Percentiles rank a stretch among this genome's conserved stretches.
These are phyloP conservation scores for Didymella pinodella DNA, from an alignment of 2,329 filamentous ascomycete species.

Conservation along the genomic window DNA sequence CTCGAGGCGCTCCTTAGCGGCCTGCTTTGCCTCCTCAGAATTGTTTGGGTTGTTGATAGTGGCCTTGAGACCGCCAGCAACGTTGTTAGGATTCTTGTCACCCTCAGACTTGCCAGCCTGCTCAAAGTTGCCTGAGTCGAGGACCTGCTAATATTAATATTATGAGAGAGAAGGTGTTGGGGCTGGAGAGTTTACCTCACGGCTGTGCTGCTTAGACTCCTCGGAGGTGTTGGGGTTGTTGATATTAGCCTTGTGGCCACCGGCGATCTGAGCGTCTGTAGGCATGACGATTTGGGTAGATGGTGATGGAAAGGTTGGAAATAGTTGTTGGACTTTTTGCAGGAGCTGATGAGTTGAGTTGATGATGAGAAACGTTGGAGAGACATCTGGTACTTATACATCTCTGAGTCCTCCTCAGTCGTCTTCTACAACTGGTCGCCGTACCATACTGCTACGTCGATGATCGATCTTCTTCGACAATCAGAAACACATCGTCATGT, in stretches of 20 bases:
- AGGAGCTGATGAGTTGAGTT: slow-evolving; percentile 2
- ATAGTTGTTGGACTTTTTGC: not conserved
- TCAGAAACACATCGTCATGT: not conserved
- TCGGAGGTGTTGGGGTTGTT: slow-evolving; percentile 65
- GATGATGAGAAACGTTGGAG: not conserved
- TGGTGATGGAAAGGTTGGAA: slow-evolving; percentile 1
- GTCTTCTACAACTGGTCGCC: not conserved
- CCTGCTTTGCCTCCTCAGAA: slow-evolving; percentile 64
- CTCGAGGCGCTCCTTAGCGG: slow-evolving; percentile 61
- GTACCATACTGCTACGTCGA: slow-evolving; percentile 2
- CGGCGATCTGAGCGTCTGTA: slow-evolving; percentile 60
- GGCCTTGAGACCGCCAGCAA: slow-evolving; percentile 49
- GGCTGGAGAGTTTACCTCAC: slow-evolving; percentile 60
- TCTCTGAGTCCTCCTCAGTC: not conserved
- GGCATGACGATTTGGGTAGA: slow-evolving; percentile 50
- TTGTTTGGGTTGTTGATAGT: slow-evolving; percentile 65
- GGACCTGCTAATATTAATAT: not conserved
- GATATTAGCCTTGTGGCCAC: slow-evolving; percentile 52
- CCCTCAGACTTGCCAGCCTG: slow-evolving; percentile 21
- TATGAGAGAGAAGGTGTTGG: not conserved
- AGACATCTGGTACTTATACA: slow-evolving; percentile 2
- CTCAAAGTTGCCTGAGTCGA: slow-evolving; percentile 31
- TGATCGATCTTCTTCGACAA: slow-evolving; percentile 3
- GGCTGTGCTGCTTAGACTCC: slow-evolving; percentile 65
- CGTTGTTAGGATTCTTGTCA: slow-evolving; percentile 64